phyloP scores from a whole-genome alignment of 257 asterid genomes.

The Apocynum venetum region DNA sequence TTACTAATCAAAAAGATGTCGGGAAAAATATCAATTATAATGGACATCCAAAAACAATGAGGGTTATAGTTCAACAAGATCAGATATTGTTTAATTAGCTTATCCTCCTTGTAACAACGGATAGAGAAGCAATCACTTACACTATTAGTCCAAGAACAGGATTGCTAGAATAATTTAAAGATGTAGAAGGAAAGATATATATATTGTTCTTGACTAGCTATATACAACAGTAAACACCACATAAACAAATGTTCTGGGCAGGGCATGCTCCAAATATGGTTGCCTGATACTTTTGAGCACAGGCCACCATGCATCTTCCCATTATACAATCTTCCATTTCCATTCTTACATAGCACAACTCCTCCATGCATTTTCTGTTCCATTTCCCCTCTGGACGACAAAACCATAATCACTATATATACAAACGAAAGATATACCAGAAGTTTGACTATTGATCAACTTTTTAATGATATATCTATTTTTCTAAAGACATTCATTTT shows the following conservation, averaged over 20 bases:
- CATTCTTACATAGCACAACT: background rate
- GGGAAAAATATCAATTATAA: too few relatives aligned
- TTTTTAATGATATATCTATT: too few relatives aligned
- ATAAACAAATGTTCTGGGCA: background rate
- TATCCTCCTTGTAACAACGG: too few relatives aligned
- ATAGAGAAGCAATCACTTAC: too few relatives aligned
- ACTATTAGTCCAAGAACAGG: too few relatives aligned
- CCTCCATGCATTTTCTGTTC: background rate
- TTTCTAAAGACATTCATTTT: too few relatives aligned
- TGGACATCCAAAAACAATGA: too few relatives aligned
- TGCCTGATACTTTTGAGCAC: background rate
- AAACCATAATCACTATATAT: background rate
- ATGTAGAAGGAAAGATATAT: background rate
- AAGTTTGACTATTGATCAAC: too few relatives aligned
- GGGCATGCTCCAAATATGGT: background rate
- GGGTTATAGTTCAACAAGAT: too few relatives aligned
- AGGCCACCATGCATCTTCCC: slow-evolving; percentile 6
- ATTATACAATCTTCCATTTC: background rate
- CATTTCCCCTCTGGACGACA: background rate
- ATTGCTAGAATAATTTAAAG: background rate
- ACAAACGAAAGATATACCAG: too few relatives aligned
- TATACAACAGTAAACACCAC: slow-evolving; percentile 5
- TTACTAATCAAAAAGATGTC: too few relatives aligned
- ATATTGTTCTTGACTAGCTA: background rate
- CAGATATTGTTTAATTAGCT: too few relatives aligned